phyloP scores from a whole-genome alignment of 1,139 yeast genomes.

The Blastobotrys arbuscula region DNA sequence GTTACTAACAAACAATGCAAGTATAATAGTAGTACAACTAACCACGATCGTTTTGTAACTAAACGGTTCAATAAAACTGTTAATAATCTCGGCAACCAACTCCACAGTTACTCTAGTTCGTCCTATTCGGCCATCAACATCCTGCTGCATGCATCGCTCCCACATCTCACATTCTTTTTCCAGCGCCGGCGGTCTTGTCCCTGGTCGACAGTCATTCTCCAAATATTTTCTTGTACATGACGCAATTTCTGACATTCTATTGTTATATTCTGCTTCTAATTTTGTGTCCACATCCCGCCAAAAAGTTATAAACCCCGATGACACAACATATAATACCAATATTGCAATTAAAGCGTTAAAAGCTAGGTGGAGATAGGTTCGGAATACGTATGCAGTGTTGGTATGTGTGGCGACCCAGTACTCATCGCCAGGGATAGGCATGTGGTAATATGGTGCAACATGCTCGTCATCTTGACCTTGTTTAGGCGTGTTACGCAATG shows the following conservation, averaged over 20 bases:
- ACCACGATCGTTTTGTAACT: slow-evolving; percentile 9
- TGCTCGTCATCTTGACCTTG: too few relatives aligned
- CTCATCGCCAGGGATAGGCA: slow-evolving; percentile 20
- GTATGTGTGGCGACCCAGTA: slow-evolving; percentile 32
- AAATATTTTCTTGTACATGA: slow-evolving; percentile 65
- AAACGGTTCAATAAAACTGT: slow-evolving; percentile 69
- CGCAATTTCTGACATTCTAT: slow-evolving; percentile 60
- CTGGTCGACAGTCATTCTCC: slow-evolving; percentile 61
- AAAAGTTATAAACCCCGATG: slow-evolving; percentile 50
- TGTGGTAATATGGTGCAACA: slow-evolving; percentile 3
- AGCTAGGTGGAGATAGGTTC: slow-evolving; percentile 64
- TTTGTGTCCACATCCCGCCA: slow-evolving; percentile 65
- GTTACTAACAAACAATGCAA: slow-evolving; percentile 36
- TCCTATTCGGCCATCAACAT: slow-evolving; percentile 66
- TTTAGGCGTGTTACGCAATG: too few relatives aligned
- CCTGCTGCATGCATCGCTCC: slow-evolving; percentile 82
- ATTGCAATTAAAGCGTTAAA: slow-evolving; percentile 54
- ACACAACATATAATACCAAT: slow-evolving; percentile 47
- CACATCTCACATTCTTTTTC: slow-evolving; percentile 64
- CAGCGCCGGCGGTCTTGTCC: slow-evolving; percentile 58
- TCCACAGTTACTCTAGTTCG: slow-evolving; percentile 73
- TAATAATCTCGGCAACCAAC: slow-evolving; percentile 73
- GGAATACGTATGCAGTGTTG: slow-evolving; percentile 58
- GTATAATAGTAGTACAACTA: neutral
- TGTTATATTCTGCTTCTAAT: slow-evolving; percentile 56